Base-by-base conservation (phyloP, 768 basidiomycete genomes). In the Lactarius indigo region DNA sequence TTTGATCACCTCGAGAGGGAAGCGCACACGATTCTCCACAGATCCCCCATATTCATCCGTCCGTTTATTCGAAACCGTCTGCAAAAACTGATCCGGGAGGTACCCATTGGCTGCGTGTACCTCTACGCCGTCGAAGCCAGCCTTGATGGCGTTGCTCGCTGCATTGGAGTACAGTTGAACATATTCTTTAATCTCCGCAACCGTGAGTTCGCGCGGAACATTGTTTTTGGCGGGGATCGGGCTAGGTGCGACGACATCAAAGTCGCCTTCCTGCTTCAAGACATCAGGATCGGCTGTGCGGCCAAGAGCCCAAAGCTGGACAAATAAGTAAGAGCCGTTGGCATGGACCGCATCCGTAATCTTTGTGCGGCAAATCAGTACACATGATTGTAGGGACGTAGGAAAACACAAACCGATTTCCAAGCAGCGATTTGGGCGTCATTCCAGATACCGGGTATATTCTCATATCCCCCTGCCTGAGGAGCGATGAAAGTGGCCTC, bases 401-500 rank as follows among this genome's bases (percentile, higher is more conserved):
- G n/a, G 28, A 42, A 17, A 41, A 9, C 28, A 68, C 65, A 23
- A 37, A 82, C 82, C 70, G 74, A 70, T 69, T 82, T 84, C 86
- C 86, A 87, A 0, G 70, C 79, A 10, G 71, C 65, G 35, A 81
- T 81, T 68, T 93, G 90, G 28, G 82, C 84, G 3, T 81, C 73
- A n/a, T 73, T 84, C 79, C 83, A 90, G 62, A 90, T 84, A 0
- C 89, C 90, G 1, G 89, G 90, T 0, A 83, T 80, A 63, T 84
- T 75, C 1, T 64, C 59, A 50, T 75, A 78, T 1, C 85, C 87
- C 3, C 82, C 84, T 0, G 86, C 85, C 17, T 80, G 70, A 1
- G 75, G 73, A 0, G 82, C 79, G 57, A 90, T 82, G 60, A 81
- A 76, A 2, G 85, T 85, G 0, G 79, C 87, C 74, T 90, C 87